Evolutionary conservation across 1,139 yeast genomes (phyloP).

Genomic region (Zygosaccharomyces sapae): DNA sequence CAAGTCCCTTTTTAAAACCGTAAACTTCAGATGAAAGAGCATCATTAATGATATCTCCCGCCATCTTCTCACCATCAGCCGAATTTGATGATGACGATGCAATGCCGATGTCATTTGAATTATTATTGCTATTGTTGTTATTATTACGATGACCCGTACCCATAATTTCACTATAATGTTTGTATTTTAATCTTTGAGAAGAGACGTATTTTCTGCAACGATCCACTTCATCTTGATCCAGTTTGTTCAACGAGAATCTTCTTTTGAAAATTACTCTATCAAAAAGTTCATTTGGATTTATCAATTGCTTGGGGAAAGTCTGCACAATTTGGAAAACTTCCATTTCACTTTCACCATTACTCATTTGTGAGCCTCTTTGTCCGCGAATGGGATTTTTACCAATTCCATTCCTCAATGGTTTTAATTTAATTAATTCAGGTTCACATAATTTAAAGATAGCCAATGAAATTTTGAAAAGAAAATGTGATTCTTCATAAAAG

Average conservation of each 20-base stretch:
- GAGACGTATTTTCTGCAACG: conserved; percentile 74
- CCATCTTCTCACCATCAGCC: conserved; percentile 13
- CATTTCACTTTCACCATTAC: conserved; percentile 55
- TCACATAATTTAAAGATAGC: conserved; percentile 76
- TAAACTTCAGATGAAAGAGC: conserved; percentile 39
- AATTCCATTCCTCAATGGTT: conserved; percentile 13
- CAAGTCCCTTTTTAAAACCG: conserved; percentile 39
- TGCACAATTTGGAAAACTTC: conserved; percentile 87
- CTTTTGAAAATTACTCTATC: conserved; percentile 69
- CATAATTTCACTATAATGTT: conserved; percentile 29
- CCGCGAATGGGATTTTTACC: conserved; percentile 9
- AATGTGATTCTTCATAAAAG: conserved; percentile 87
- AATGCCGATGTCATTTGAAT: not conserved
- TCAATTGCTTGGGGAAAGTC: conserved; percentile 65
- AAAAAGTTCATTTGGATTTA: conserved; percentile 67
- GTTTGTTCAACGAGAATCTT: conserved; percentile 66
- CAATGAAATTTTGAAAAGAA: conserved; percentile 75
- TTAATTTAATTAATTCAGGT: conserved; percentile 50
- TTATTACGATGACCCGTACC: conserved; percentile 16
- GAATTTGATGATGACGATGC: conserved; percentile 3
- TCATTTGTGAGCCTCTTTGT: conserved; percentile 8
- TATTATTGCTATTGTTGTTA: conserved; percentile 2
- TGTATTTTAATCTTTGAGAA: conserved; percentile 50
- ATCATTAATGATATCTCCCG: conserved; percentile 33
- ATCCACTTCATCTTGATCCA: conserved; percentile 77